A percentile compares a stretch with the other conserved stretches of the same genome.
Conservation (phyloP, 2,329 filamentous ascomycete species). For the Penicillium sp. region DNA sequence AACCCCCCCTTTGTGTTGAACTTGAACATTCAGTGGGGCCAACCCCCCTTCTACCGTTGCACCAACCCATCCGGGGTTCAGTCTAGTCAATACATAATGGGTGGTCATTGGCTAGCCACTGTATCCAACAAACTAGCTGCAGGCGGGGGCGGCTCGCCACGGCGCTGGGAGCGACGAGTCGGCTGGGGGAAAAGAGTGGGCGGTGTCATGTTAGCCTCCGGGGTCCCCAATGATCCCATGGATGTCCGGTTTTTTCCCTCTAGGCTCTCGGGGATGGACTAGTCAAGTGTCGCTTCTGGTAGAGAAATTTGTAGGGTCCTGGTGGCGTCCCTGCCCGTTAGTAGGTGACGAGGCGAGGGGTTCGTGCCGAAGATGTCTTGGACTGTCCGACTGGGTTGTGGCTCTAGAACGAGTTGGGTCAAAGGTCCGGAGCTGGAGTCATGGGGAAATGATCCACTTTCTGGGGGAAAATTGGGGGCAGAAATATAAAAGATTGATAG, state of each 20-base stretch:
- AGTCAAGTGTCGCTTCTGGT: neutral
- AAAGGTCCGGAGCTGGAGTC: slow-evolving; percentile 1
- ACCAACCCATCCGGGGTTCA: slow-evolving; percentile 16
- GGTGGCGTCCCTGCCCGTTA: too few relatives aligned
- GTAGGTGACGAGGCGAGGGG: slow-evolving; percentile 5
- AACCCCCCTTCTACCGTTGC: slow-evolving; percentile 20
- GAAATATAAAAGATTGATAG: neutral
- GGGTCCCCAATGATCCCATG: too few relatives aligned
- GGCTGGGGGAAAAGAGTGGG: neutral
- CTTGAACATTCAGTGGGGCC: neutral
- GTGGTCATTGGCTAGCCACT: slow-evolving; percentile 14
- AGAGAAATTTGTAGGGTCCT: neutral
- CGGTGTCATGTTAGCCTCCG: slow-evolving; percentile 4
- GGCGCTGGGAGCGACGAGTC: slow-evolving; percentile 3
- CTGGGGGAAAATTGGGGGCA: neutral
- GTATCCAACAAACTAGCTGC: slow-evolving; percentile 17
- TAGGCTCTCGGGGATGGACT: neutral
- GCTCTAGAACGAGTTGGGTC: slow-evolving; percentile 7
- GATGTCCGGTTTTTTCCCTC: neutral
- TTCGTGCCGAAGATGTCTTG: neutral
- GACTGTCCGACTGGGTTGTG: neutral
- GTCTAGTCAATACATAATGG: neutral
- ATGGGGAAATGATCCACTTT: neutral
- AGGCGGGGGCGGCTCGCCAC: slow-evolving; percentile 24
- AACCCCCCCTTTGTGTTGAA: neutral